Conservation (phyloP, 768 basidiomycete species). For the Boletellus sp. region DNA sequence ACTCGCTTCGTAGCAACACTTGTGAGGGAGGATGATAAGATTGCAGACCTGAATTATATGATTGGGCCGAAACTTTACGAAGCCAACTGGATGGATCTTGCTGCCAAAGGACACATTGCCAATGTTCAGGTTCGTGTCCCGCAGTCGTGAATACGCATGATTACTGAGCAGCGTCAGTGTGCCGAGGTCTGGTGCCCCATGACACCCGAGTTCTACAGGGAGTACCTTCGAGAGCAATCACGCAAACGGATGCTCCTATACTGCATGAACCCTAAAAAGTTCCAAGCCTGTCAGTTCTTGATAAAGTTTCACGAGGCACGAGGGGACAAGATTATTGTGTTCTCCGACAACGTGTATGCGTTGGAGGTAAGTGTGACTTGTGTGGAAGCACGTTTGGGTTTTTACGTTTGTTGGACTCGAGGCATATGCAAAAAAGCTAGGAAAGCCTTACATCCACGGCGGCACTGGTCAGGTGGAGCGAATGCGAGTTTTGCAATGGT, state of each 20-base stretch:
- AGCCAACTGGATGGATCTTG: slow-evolving; percentile 99
- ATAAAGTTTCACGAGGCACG: slow-evolving; percentile 97
- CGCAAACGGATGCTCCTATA: slow-evolving; percentile 94
- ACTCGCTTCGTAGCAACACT: slow-evolving; percentile 67
- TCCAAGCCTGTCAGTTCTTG: slow-evolving; percentile 97
- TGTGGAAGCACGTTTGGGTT: neutral
- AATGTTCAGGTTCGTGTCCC: slow-evolving; percentile 84
- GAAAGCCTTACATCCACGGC: slow-evolving; percentile 95
- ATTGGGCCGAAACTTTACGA: slow-evolving; percentile 99
- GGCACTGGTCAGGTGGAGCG: slow-evolving; percentile 93
- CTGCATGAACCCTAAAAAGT: slow-evolving; percentile 99
- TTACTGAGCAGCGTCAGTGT: slow-evolving; percentile 52
- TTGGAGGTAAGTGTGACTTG: slow-evolving; percentile 62
- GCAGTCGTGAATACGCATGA: neutral
- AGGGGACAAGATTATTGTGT: slow-evolving; percentile 99
- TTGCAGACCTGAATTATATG: slow-evolving; percentile 97
- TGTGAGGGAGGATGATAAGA: slow-evolving; percentile 98
- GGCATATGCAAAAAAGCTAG: slow-evolving; percentile 92
- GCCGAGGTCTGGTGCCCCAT: slow-evolving; percentile 99
- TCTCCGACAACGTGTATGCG: slow-evolving; percentile 97
- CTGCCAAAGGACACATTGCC: slow-evolving; percentile 98
- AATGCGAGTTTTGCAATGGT: slow-evolving; percentile 91
- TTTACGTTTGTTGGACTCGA: slow-evolving; percentile 27
- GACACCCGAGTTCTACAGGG: slow-evolving; percentile 98
- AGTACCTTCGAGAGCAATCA: slow-evolving; percentile 90